phyloP scores from a whole-genome alignment of 2,329 filamentous ascomycete genomes.

The Colletotrichum destructivum region DNA sequence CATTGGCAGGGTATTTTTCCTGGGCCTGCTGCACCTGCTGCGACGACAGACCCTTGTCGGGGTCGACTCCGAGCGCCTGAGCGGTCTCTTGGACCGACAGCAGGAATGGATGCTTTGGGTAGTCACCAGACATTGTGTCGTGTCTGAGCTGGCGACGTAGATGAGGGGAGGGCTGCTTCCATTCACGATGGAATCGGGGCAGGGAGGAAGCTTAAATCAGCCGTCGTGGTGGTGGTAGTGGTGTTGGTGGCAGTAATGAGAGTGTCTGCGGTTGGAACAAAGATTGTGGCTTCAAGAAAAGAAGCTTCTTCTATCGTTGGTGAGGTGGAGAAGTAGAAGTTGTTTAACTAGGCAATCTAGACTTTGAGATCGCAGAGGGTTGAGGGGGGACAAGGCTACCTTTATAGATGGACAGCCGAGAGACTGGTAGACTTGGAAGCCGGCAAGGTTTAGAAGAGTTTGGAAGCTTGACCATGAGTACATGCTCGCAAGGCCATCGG shows the following conservation, averaged over 20 bases:
- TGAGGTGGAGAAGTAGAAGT: conserved; percentile 24
- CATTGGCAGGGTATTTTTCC: conserved; percentile 75
- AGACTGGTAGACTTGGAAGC: conserved; percentile 32
- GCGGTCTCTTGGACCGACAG: conserved; percentile 75
- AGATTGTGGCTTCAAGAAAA: conserved; percentile 27
- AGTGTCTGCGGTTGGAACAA: conserved; percentile 10
- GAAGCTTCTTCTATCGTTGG: conserved; percentile 23
- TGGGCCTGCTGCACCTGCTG: conserved; percentile 72
- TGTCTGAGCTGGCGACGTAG: conserved; percentile 35
- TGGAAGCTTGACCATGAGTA: conserved; percentile 29
- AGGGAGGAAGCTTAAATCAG: not conserved
- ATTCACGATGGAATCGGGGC: conserved; percentile 14
- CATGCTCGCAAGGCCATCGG: conserved; percentile 16
- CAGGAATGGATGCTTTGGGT: conserved; percentile 72
- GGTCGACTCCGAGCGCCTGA: conserved; percentile 72
- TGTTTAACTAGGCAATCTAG: conserved; percentile 22
- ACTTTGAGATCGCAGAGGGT: not conserved
- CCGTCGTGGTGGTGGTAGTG: not conserved
- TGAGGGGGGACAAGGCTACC: conserved; percentile 36
- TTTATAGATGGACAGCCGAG: conserved; percentile 38
- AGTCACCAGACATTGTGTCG: conserved; percentile 61
- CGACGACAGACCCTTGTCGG: conserved; percentile 77
- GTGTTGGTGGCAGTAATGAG: conserved; percentile 4
- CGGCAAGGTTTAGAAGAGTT: conserved; percentile 36
- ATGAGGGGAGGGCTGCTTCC: conserved; percentile 16